Evolutionary conservation across 768 basidiomycete genomes (phyloP).

Genomic region (Trametes gibbosa): DNA sequence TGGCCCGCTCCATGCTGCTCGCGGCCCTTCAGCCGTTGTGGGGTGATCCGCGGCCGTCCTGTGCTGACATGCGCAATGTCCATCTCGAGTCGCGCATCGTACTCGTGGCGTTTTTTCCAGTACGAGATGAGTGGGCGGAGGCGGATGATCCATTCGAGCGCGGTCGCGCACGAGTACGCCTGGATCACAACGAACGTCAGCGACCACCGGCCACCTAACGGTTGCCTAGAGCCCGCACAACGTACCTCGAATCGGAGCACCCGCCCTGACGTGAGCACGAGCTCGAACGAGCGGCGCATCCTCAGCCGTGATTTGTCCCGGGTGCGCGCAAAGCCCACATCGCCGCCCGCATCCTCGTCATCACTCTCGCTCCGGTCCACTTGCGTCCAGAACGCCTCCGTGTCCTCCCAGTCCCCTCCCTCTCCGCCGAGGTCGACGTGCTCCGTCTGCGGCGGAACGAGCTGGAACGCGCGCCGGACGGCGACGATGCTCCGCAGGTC

Average conservation of each 20-base stretch:
- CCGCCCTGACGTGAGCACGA: conserved; percentile 65
- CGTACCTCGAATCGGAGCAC: conserved; percentile 79
- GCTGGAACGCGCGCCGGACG: conserved; percentile 63
- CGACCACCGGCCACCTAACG: no score
- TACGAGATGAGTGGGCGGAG: conserved; percentile 69
- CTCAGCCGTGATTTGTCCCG: conserved; percentile 45
- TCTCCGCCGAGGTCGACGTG: not conserved
- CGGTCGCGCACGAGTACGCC: conserved; percentile 63
- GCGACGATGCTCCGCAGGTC: conserved; percentile 69
- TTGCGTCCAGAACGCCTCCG: conserved; percentile 35
- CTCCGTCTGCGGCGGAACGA: conserved; percentile 32
- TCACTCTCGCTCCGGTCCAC: conserved; percentile 47
- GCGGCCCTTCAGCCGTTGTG: conserved; percentile 39
- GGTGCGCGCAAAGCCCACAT: conserved; percentile 42
- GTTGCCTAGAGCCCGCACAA: no score
- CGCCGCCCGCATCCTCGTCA: conserved; percentile 65
- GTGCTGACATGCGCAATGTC: conserved; percentile 57
- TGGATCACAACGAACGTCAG: no score
- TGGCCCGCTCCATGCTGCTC: not conserved
- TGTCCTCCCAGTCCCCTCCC: conserved; percentile 25
- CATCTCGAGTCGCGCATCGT: conserved; percentile 80
- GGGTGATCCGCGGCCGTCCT: conserved; percentile 58
- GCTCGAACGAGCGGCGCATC: conserved; percentile 73
- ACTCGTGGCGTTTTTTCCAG: conserved; percentile 75
- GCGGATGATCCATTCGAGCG: conserved; percentile 83